Conservation (phyloP, 495 filamentous ascomycete genomes). For the Rhizodiscina lignyota region DNA sequence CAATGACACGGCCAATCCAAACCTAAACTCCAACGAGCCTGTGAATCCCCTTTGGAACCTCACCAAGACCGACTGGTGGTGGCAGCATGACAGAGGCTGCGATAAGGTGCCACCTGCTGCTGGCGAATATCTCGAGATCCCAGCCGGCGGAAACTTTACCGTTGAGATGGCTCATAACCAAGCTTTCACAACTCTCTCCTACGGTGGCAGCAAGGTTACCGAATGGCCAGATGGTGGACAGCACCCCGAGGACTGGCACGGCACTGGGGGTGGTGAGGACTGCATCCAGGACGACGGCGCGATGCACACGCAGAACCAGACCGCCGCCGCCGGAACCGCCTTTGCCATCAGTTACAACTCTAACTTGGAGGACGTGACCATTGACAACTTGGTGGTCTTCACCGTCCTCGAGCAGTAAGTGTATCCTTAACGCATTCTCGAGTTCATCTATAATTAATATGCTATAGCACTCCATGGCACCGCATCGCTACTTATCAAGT, state of each 20-base stretch:
- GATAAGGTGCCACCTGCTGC: slow-evolving; percentile 23
- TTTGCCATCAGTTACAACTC: slow-evolving; percentile 37
- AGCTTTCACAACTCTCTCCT: slow-evolving; percentile 31
- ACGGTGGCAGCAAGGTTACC: slow-evolving; percentile 20
- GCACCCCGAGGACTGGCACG: slow-evolving; percentile 30
- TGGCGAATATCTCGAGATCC: slow-evolving; percentile 30
- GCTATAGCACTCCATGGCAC: slow-evolving; percentile 35
- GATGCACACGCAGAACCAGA: slow-evolving; percentile 29
- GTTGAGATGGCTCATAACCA: slow-evolving; percentile 38
- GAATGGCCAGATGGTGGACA: slow-evolving; percentile 31
- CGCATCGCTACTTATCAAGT: slow-evolving; percentile 31
- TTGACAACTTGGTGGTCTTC: slow-evolving; percentile 37
- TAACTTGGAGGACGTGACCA: slow-evolving; percentile 28
- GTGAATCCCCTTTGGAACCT: slow-evolving; percentile 29
- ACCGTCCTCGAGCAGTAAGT: slow-evolving; percentile 28
- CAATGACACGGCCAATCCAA: no score
- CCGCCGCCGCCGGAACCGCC: slow-evolving; percentile 30
- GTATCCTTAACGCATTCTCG: no score
- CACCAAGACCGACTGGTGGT: slow-evolving; percentile 31
- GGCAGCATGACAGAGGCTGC: slow-evolving; percentile 33
- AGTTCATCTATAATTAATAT: no score
- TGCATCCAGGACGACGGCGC: slow-evolving; percentile 25
- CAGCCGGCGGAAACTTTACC: slow-evolving; percentile 34
- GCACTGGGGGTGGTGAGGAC: slow-evolving; percentile 17
- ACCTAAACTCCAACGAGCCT: slow-evolving; percentile 26